Conservation (phyloP, 78 protist genomes). For the Dictyostelium brefeldianum region DNA sequence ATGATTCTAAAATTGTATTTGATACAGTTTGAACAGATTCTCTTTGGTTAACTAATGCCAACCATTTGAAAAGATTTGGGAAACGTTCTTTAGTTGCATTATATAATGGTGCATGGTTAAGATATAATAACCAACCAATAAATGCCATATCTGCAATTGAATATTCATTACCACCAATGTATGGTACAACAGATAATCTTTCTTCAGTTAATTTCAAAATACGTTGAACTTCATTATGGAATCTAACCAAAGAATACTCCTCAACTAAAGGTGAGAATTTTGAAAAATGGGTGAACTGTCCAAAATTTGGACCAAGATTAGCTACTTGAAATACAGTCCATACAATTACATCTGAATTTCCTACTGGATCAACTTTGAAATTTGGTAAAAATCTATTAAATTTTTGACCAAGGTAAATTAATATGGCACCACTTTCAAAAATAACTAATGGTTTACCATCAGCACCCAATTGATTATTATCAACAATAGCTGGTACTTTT, state of each 20-base stretch:
- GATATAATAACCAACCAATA: conserved; percentile 5
- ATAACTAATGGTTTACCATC: too few species aligned
- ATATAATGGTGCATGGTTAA: not conserved
- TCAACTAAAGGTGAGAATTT: not conserved
- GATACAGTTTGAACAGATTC: not conserved
- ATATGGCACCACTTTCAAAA: too few species aligned
- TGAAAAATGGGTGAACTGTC: not conserved
- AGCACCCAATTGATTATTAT: too few species aligned
- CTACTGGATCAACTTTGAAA: too few species aligned
- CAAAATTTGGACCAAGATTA: conserved; percentile 10
- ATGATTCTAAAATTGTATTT: not conserved
- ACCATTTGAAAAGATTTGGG: conserved; percentile 1
- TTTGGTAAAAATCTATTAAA: too few species aligned
- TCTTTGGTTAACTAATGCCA: conserved; percentile 17
- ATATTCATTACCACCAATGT: conserved; percentile 88
- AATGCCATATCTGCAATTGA: conserved; percentile 90
- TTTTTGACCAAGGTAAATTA: too few species aligned
- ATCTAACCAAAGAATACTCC: conserved; percentile 7
- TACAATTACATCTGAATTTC: too few species aligned
- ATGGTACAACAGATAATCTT: conserved; percentile 73
- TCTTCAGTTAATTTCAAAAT: conserved; percentile 2
- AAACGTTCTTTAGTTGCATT: not conserved
- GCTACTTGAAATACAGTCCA: not conserved
- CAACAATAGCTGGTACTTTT: too few species aligned
- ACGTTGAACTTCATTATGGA: conserved; percentile 14